Conservation (phyloP, 345 rosid genomes). For the Schrenkiella parvula region DNA sequence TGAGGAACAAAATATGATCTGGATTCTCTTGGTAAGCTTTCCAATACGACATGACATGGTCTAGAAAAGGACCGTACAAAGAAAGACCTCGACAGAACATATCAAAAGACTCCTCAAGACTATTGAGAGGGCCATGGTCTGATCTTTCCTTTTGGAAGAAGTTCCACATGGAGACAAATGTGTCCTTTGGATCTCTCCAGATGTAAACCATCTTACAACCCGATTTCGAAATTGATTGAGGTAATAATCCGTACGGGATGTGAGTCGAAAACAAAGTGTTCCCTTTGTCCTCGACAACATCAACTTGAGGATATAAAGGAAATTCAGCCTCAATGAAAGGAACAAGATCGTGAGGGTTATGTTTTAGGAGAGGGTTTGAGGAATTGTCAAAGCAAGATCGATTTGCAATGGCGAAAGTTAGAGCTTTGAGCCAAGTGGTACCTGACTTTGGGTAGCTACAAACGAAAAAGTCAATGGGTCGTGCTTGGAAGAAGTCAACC, state of each 20-base stretch:
- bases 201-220: constrained; percentile 40
- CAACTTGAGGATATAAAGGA: neutral
- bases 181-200: constrained; percentile 40
- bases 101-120: constrained; percentile 25
- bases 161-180: constrained; percentile 35
- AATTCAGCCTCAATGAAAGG: neutral
- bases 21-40: constrained; percentile 6
- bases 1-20: neutral
- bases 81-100: constrained; percentile 9
- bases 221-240: neutral
- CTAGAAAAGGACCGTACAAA: constrained; percentile 5
- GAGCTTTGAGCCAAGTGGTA: constrained; percentile 13
- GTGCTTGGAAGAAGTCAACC: neutral
- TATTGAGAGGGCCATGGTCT: neutral
- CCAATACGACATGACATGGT: constrained; percentile 16
- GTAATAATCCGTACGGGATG: neutral
- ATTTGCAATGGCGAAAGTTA: neutral
- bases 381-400: neutral
- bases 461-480: neutral
- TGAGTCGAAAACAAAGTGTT: neutral
- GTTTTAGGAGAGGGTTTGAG: neutral
- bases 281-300: neutral
- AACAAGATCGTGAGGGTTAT: constrained; percentile 15
- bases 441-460: constrained; percentile 11
- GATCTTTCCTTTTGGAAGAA: constrained; percentile 18